phyloP scores from a whole-genome alignment of 2,329 filamentous ascomycete species.

The Calonectria pseudoreteaudii region DNA sequence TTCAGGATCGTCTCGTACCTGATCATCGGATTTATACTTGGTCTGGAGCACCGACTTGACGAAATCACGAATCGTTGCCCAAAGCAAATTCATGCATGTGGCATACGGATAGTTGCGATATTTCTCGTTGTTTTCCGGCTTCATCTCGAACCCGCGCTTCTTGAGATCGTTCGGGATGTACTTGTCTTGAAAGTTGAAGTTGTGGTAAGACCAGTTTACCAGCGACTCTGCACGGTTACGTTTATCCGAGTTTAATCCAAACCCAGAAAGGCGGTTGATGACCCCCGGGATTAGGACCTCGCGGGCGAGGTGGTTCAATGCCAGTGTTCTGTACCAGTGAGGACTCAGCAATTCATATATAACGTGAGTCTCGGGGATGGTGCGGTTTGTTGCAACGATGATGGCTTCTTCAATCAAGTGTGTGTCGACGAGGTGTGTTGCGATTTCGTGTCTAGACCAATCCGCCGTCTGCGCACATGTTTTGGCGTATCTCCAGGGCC shows the following conservation, averaged over 20 bases:
- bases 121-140: constrained; percentile 16
- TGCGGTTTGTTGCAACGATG: constrained; percentile 33
- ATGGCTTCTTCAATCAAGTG: constrained; percentile 35
- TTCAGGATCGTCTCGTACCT: neutral
- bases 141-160: constrained; percentile 31
- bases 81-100: constrained; percentile 14
- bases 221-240: neutral
- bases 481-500: constrained; percentile 35
- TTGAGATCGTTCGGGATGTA: constrained; percentile 35
- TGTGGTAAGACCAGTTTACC: constrained; percentile 26
- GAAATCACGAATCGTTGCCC: constrained; percentile 24
- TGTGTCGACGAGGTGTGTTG: constrained; percentile 30
- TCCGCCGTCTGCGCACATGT: constrained; percentile 33
- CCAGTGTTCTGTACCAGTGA: constrained; percentile 30
- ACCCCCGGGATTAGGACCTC: constrained; percentile 16
- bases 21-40: constrained; percentile 16
- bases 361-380: no score
- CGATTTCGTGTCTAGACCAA: constrained; percentile 32
- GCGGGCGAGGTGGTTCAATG: constrained; percentile 25
- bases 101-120: constrained; percentile 36
- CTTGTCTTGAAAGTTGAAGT: constrained; percentile 35
- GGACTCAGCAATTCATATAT: no score
- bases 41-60: constrained; percentile 25
- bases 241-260: no score
- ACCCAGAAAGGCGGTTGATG: constrained; percentile 22